These are phyloP conservation scores for Lipomyces yamadae DNA, from an alignment of 805 yeast species.

Conservation along the genomic window DNA sequence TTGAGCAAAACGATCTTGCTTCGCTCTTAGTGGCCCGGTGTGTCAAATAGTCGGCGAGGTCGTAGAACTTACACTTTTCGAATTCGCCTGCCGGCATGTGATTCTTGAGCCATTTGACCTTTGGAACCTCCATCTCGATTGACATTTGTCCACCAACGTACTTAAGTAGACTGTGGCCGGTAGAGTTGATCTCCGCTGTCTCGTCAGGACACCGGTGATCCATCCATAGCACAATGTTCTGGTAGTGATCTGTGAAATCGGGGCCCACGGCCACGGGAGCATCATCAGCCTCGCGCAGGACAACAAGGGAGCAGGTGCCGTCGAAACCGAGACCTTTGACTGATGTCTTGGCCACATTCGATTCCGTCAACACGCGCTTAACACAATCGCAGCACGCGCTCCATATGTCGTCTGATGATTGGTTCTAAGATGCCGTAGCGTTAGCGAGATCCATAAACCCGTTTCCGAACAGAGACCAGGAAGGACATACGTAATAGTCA, in stretches of 20 bases:
- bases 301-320: constrained; percentile 95
- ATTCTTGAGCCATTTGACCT: constrained; percentile 93
- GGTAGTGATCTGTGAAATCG: constrained; percentile 69
- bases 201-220: constrained; percentile 92
- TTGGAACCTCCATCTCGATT: constrained; percentile 97
- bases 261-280: constrained; percentile 86
- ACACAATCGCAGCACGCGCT: constrained; percentile 80
- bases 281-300: constrained; percentile 65
- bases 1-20: constrained; percentile 85
- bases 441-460: background rate
- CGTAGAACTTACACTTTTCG: constrained; percentile 76
- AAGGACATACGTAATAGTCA: constrained; percentile 52
- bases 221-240: constrained; percentile 96
- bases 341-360: constrained; percentile 67
- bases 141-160: constrained; percentile 98
- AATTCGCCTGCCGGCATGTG: constrained; percentile 70
- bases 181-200: constrained; percentile 77
- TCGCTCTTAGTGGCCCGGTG: constrained; percentile 88
- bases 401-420: constrained; percentile 92
- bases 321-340: constrained; percentile 93
- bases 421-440: constrained; percentile 54
- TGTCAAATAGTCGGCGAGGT: constrained; percentile 88
- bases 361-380: constrained; percentile 70
- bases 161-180: constrained; percentile 76
- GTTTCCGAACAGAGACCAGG: background rate